Evolutionary conservation across 2,329 filamentous ascomycete genomes (phyloP).

Genomic region (Stemphylium beticola): DNA sequence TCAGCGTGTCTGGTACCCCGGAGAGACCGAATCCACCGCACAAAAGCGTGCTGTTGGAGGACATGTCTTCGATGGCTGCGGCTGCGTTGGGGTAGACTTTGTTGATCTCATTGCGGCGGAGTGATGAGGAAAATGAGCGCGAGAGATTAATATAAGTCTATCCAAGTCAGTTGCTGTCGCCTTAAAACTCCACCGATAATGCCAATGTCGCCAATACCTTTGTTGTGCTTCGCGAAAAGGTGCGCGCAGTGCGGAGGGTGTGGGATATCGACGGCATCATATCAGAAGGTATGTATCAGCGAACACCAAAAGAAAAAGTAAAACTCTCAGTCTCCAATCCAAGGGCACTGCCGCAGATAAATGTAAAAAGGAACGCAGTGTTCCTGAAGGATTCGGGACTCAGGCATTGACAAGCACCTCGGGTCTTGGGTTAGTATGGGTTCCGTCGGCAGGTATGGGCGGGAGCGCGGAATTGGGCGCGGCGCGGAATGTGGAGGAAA

Average conservation of each 20-base stretch:
- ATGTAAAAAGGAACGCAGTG: background rate
- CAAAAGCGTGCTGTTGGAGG: slow-evolving; percentile 72
- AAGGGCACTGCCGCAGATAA: background rate
- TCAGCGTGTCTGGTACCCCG: slow-evolving; percentile 75
- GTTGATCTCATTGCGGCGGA: slow-evolving; percentile 51
- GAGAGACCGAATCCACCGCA: slow-evolving; percentile 85
- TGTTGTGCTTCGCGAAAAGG: slow-evolving; percentile 43
- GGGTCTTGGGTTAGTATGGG: slow-evolving; percentile 18
- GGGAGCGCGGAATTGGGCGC: slow-evolving; percentile 14
- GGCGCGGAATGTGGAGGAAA: slow-evolving; percentile 24
- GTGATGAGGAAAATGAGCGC: slow-evolving; percentile 46
- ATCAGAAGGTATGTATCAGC: background rate
- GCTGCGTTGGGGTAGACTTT: slow-evolving; percentile 61
- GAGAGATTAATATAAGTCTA: slow-evolving; percentile 45
- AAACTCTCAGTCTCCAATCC: background rate
- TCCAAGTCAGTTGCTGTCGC: slow-evolving; percentile 2
- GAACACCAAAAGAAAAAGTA: background rate
- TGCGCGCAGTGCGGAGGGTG: slow-evolving; percentile 42
- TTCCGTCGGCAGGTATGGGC: slow-evolving; percentile 19
- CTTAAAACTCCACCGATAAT: background rate
- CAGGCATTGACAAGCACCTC: slow-evolving; percentile 11
- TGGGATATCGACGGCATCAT: slow-evolving; percentile 47
- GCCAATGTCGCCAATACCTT: slow-evolving; percentile 26
- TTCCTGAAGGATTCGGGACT: background rate
- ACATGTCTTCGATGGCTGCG: slow-evolving; percentile 72